Evolutionary conservation across 352 stramenopile species (phyloP).

Genomic region (Phytophthora citricola): DNA sequence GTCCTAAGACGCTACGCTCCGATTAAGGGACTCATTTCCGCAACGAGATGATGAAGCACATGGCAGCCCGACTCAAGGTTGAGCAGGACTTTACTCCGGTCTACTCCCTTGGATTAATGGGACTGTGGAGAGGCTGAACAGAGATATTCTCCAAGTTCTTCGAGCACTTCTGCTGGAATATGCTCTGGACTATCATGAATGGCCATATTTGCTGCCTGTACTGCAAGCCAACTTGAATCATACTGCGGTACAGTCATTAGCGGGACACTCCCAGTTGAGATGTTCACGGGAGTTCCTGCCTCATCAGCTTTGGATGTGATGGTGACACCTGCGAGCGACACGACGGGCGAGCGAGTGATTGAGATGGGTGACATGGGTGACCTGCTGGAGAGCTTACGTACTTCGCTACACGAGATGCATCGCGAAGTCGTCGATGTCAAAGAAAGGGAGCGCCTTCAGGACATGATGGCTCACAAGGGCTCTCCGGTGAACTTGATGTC

Average conservation of each 20-base stretch:
- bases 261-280: too few relatives aligned
- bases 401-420: slow-evolving; percentile 14
- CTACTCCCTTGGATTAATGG: neutral
- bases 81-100: neutral
- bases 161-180: neutral
- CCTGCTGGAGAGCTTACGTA: neutral
- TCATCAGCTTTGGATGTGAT: neutral
- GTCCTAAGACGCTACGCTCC: neutral
- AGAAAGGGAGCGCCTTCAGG: neutral
- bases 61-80: neutral
- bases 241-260: too few relatives aligned
- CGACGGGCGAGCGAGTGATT: too few relatives aligned
- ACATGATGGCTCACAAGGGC: slow-evolving; percentile 13
- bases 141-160: neutral
- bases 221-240: neutral
- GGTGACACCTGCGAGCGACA: too few relatives aligned
- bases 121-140: neutral
- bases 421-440: slow-evolving; percentile 11
- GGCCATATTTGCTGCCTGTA: neutral
- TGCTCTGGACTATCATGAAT: neutral
- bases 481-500: slow-evolving; percentile 5
- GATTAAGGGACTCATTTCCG: neutral
- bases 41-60: neutral
- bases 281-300: neutral
- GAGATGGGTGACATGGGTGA: too few relatives aligned